Conservation (phyloP, 371 early-diverging fungal species). For the Rhizopus microsporus region DNA sequence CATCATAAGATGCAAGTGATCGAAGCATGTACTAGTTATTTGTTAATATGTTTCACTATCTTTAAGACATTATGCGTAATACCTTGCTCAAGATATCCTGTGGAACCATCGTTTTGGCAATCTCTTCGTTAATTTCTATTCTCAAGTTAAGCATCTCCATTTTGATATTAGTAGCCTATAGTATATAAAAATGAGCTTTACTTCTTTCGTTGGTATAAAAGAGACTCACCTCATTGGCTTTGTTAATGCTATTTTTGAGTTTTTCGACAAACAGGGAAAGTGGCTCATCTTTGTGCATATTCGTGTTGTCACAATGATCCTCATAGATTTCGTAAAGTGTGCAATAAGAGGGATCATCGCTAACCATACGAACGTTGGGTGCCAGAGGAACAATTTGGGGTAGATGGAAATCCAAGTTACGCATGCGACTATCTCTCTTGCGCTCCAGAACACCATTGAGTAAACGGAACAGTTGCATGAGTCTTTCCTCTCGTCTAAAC, state of each 20-base stretch:
- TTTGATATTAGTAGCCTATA: constrained; percentile 47
- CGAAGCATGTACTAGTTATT: constrained; percentile 58
- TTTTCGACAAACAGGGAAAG: constrained; percentile 72
- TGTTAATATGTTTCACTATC: not conserved
- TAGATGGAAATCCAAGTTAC: constrained; percentile 87
- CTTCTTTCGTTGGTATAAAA: not conserved
- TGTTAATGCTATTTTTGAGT: constrained; percentile 52
- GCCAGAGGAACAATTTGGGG: constrained; percentile 92
- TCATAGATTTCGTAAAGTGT: constrained; percentile 88
- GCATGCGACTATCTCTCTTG: constrained; percentile 75
- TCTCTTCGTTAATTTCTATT: constrained; percentile 82
- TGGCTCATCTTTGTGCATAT: constrained; percentile 81
- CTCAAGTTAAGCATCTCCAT: constrained; percentile 73
- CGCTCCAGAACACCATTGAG: constrained; percentile 83
- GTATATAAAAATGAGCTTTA: not conserved
- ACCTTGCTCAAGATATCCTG: constrained; percentile 76
- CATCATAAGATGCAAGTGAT: constrained; percentile 75
- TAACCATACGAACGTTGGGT: constrained; percentile 89
- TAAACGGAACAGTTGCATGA: constrained; percentile 90
- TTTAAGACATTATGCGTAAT: not conserved
- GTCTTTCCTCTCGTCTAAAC: constrained; percentile 91
- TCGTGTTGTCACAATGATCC: constrained; percentile 70
- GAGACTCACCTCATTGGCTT: constrained; percentile 39
- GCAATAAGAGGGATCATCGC: constrained; percentile 87
- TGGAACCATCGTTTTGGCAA: constrained; percentile 78